Base-by-base conservation (phyloP, 108 stramenopile genomes). In the Nitzschia sp. region DNA sequence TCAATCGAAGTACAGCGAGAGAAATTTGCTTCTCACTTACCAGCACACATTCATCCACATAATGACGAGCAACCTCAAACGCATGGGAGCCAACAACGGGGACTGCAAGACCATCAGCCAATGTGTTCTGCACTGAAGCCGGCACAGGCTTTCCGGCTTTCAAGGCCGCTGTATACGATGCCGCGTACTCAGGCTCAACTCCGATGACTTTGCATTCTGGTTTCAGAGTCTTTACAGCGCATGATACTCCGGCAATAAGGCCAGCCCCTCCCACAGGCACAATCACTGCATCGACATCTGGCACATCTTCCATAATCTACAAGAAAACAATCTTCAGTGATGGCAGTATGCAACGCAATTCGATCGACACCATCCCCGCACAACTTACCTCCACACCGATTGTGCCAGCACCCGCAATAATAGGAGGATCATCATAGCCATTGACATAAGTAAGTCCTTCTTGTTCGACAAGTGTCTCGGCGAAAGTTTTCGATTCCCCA, bases 331-430 rank as follows among this genome's bases (percentile, higher is more conserved):
- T 32, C 30, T 21, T 30, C n/a, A 25, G 25, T 30, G 36, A 6
- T 5, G 23, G 30, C 47, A 53, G 49, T 49, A 18, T 66, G 18
- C 53, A 38, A 46, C 61, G 25, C 13, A 30, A 35, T 30, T 28
- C 64, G 19, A n/a, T n/a, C n/a, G n/a, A n/a, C n/a, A n/a, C n/a
- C n/a, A n/a, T n/a, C n/a, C n/a, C n/a, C n/a, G n/a, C n/a, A n/a
- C n/a, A n/a, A n/a, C n/a, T n/a, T 53, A 66, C 64, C 64, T 98
- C 98, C 24, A 96, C 89, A 2, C 97, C 98, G 49, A 98, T 95
- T n/a, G 98, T 97, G 28, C 98, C 98, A 2, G 98, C 98, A 24
- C 98, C 98, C 2, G 98, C 98, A 23, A 96, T 75, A 76, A 98
- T 96, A 35, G 94, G 78, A n/a, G 92, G 92, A 77, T 98, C 96